These are phyloP conservation scores for Cordia subcordata DNA, from an alignment of 257 asterid genomes.

Conservation along the genomic window DNA sequence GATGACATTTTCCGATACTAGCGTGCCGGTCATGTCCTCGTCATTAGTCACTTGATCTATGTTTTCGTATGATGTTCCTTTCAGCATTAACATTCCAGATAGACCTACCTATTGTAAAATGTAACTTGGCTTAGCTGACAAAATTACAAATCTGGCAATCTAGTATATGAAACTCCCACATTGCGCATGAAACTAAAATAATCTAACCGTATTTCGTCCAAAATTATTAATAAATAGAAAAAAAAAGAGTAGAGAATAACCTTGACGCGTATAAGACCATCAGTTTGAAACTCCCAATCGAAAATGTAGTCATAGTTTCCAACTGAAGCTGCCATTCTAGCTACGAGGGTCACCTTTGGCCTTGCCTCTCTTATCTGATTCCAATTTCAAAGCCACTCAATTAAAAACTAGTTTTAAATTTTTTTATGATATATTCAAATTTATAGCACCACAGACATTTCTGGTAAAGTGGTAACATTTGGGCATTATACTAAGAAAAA, in stretches of 20 bases:
- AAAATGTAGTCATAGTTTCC: slow-evolving; percentile 73
- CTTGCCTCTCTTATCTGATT: slow-evolving; percentile 55
- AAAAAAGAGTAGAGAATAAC: slow-evolving; percentile 15
- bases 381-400: not conserved
- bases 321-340: slow-evolving; percentile 56
- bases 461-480: too few species aligned
- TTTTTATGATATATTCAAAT: too few species aligned
- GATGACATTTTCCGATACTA: slow-evolving; percentile 61
- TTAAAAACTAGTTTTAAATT: too few species aligned
- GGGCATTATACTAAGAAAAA: too few species aligned
- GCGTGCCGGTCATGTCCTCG: slow-evolving; percentile 35
- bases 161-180: not conserved
- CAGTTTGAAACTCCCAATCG: slow-evolving; percentile 83
- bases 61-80: slow-evolving; percentile 57
- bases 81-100: slow-evolving; percentile 76
- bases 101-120: slow-evolving; percentile 43
- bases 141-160: not conserved
- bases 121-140: not conserved
- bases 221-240: too few species aligned
- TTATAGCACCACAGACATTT: too few species aligned
- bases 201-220: not conserved
- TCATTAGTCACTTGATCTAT: slow-evolving; percentile 32
- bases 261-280: slow-evolving; percentile 66
- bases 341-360: slow-evolving; percentile 60
- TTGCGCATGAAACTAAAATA: not conserved